phyloP scores from a whole-genome alignment of 305 asterid genomes.

The Solanum hybrid region DNA sequence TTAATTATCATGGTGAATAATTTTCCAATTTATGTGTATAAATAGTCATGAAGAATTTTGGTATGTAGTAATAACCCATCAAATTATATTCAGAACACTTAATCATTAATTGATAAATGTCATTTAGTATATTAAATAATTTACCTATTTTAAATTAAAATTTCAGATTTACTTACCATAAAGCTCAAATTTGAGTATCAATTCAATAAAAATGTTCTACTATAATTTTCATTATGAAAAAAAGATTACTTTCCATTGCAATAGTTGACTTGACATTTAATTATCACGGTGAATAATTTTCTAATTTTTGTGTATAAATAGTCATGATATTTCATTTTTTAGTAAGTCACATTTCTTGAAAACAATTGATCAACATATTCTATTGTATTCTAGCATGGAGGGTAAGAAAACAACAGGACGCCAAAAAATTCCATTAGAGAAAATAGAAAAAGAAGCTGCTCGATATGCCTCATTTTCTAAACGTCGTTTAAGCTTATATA shows the following conservation, averaged over 20 bases:
- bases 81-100: background rate
- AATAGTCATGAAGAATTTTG: background rate
- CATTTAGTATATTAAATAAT: background rate
- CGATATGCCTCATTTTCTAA: background rate
- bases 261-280: background rate
- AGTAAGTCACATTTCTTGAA: background rate
- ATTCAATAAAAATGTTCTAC: background rate
- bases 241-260: background rate
- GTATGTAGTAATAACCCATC: background rate
- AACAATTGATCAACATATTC: background rate
- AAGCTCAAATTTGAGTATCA: background rate
- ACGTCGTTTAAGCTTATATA: background rate
- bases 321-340: background rate
- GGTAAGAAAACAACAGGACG: background rate
- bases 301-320: background rate
- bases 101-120: background rate
- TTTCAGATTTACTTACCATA: background rate
- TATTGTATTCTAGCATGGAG: background rate
- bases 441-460: background rate
- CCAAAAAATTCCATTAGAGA: background rate
- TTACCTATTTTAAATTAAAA: background rate
- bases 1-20: background rate
- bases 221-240: background rate
- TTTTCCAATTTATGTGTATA: background rate
- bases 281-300: background rate